Percentiles rank a stretch among this genome's conserved stretches.
Evolutionary conservation across 202 grass and related monocot genomes (phyloP).

Genomic region (Schoenoplectus triqueter): DNA sequence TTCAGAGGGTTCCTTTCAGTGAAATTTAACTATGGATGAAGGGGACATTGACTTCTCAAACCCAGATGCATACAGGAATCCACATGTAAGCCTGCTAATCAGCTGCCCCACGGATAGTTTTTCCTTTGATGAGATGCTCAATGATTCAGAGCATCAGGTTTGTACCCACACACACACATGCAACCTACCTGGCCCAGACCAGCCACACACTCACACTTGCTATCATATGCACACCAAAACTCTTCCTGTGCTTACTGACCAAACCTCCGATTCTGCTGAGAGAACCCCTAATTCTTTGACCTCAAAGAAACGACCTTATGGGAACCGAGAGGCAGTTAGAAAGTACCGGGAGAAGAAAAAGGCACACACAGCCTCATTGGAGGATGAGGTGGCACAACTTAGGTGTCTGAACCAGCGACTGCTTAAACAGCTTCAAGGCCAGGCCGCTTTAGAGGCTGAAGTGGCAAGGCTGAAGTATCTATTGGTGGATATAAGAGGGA

Average conservation of each 20-base stretch:
- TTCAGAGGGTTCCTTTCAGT: slow-evolving; percentile 17
- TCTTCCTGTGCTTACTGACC: slow-evolving; percentile 55
- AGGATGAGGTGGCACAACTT: slow-evolving; percentile 73
- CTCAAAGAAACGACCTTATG: slow-evolving; percentile 65
- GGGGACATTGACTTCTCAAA: slow-evolving; percentile 86
- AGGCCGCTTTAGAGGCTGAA: slow-evolving; percentile 68
- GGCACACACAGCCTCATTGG: slow-evolving; percentile 62
- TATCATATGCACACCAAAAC: slow-evolving; percentile 93
- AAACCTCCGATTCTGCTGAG: slow-evolving; percentile 57
- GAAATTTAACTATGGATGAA: slow-evolving; percentile 64
- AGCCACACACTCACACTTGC: slow-evolving; percentile 91
- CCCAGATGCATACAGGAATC: slow-evolving; percentile 59
- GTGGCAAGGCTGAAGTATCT: slow-evolving; percentile 74
- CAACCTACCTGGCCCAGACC: slow-evolving; percentile 72
- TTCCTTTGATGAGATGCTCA: slow-evolving; percentile 68
- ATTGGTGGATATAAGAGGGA: slow-evolving; percentile 85
- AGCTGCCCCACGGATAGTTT: slow-evolving; percentile 89
- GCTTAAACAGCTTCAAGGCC: slow-evolving; percentile 69
- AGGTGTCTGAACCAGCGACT: slow-evolving; percentile 69
- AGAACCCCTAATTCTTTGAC: slow-evolving; percentile 47
- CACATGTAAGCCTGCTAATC: slow-evolving; percentile 41
- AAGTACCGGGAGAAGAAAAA: slow-evolving; percentile 98
- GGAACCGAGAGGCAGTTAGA: slow-evolving; percentile 84
- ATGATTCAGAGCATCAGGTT: slow-evolving; percentile 67
- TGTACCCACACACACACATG: slow-evolving; percentile 99